Conservation (phyloP, 1,139 yeast genomes). For the Meyerozyma elateridarum region DNA sequence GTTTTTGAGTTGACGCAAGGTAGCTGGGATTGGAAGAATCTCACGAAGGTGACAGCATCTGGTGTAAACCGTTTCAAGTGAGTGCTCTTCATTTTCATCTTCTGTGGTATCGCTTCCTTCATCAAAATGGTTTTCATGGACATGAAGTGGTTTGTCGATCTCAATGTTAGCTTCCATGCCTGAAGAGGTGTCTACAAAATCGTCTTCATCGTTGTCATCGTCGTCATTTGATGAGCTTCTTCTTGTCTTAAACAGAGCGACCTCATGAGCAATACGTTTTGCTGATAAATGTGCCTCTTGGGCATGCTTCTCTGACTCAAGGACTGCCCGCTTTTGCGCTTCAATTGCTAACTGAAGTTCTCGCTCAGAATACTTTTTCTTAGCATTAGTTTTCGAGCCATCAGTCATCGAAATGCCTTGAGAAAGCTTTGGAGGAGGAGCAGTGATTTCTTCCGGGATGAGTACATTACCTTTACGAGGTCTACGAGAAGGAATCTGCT, state of each 20-base stretch:
- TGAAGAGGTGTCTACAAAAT: conserved; percentile 14
- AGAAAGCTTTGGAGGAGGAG: conserved; percentile 59
- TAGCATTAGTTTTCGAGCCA: conserved; percentile 16
- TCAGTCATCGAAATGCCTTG: conserved; percentile 53
- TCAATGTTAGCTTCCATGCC: conserved; percentile 22
- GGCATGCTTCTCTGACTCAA: conserved; percentile 68
- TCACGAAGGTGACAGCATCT: conserved; percentile 92
- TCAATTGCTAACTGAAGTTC: conserved; percentile 55
- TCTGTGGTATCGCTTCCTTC: conserved; percentile 18
- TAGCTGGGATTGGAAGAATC: conserved; percentile 89
- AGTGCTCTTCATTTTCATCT: conserved; percentile 24
- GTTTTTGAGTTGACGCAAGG: conserved; percentile 75
- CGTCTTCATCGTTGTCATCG: conserved; percentile 18
- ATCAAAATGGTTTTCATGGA: conserved; percentile 60
- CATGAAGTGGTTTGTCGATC: conserved; percentile 58
- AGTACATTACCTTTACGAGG: conserved; percentile 79
- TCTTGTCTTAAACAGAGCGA: conserved; percentile 33
- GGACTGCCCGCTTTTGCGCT: conserved; percentile 47
- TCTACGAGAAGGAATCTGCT: conserved; percentile 85
- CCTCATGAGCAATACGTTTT: conserved; percentile 62
- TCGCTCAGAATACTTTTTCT: conserved; percentile 41
- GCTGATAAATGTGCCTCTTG: conserved; percentile 73
- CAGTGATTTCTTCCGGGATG: conserved; percentile 65
- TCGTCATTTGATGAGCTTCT: conserved; percentile 15
- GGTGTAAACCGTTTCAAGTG: conserved; percentile 75